A percentile compares a stretch with the other conserved stretches of the same genome.
These are phyloP conservation scores for Graphium sp. DNA, from an alignment of 2,329 filamentous ascomycete species.

Conservation along the genomic window DNA sequence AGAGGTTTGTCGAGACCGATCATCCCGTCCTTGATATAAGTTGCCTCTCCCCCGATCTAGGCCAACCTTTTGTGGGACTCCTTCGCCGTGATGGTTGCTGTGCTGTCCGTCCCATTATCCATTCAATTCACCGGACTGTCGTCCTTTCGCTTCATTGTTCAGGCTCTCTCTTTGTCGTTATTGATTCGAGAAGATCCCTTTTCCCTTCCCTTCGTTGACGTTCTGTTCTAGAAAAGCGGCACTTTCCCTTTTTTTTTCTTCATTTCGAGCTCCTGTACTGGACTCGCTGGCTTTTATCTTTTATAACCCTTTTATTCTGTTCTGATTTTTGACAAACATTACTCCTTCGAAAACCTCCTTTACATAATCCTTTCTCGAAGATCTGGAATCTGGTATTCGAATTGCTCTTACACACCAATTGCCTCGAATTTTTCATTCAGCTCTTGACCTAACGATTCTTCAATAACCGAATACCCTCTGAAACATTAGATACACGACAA, in stretches of 20 bases:
- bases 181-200: conserved; percentile 1
- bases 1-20: too few relatives aligned
- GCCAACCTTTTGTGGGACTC: too few relatives aligned
- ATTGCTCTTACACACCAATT: too few relatives aligned
- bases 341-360: too few relatives aligned
- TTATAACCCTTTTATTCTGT: not conserved
- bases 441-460: not conserved
- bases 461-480: not conserved
- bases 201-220: conserved; percentile 3
- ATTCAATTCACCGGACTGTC: too few relatives aligned
- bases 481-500: not conserved
- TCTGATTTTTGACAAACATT: too few relatives aligned
- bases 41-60: too few relatives aligned
- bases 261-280: conserved; percentile 2
- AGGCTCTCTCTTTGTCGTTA: not conserved
- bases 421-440: not conserved
- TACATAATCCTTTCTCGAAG: too few relatives aligned
- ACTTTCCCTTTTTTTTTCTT: conserved; percentile 1
- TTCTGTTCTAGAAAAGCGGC: not conserved
- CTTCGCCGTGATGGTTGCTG: too few relatives aligned
- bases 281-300: conserved; percentile 2
- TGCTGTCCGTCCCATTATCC: too few relatives aligned
- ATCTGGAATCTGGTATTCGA: too few relatives aligned
- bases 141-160: conserved; percentile 4
- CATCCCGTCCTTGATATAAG: too few relatives aligned